Evolutionary conservation across 129 eudicot species (phyloP), one percentile per base, ranked within the genome.

Genomic region (Rutidosis leptorrhynchoides): DNA sequence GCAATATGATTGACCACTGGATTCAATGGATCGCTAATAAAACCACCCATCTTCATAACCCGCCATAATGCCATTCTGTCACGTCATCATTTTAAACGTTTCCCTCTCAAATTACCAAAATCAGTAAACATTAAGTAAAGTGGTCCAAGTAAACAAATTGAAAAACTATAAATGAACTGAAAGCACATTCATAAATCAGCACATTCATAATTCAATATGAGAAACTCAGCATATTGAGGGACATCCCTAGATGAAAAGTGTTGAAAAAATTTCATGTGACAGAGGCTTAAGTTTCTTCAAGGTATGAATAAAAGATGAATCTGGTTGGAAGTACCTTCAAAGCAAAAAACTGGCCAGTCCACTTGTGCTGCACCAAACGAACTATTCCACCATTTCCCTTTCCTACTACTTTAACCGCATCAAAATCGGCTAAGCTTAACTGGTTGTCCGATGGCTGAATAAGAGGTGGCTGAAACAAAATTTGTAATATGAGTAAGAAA

Each of bases 311-410:
- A 63, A 56, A 52, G 21, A 40, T 42, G 70, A 57, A 43, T 7
- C 10, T 46, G 60, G 26, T 43, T 46, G 30, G 59, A 24, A 37
- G n/a, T 82, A 94, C 99, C 99, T 94, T 94, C 53, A 94, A 76
- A 67, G 99, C 99, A 65, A 94, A 94, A 85, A 94, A 94, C 65
- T 94, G 99, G n/a, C 83, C 87, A 9, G 99, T 94, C 99, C 99
- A 94, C 75, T 94, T 94, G 67, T 94, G 97, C 40, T 89, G 95
- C 56, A 94, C 99, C 84, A 94, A 72, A 27, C 90, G 99, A 80
- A 94, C 99, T 32, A 94, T 76, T 68, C 99, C 99, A 67, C 99
- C 95, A 42, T 83, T 89, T 32, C 99, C 99, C 78, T 94, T 86
- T 49, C 99, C 99, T 55, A 94, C 89, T 35, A 89, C 99, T 82